These are phyloP conservation scores for Sugiyamaella marilandica DNA, from an alignment of 805 yeast species.

Conservation along the genomic window DNA sequence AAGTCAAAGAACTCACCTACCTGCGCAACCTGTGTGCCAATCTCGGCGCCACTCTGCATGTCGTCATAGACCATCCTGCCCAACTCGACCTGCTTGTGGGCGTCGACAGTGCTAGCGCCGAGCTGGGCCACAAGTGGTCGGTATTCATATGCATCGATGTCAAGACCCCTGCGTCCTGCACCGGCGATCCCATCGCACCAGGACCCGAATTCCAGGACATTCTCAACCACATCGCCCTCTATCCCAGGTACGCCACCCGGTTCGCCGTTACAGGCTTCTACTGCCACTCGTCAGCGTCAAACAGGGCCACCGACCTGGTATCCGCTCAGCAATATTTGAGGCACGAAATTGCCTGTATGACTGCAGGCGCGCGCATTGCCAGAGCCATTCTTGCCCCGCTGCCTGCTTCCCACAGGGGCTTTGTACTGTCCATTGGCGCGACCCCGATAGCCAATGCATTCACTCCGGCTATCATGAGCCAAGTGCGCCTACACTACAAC, in stretches of 20 bases:
- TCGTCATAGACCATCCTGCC: conserved; percentile 56
- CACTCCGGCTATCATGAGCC: not conserved
- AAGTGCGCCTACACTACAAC: conserved; percentile 34
- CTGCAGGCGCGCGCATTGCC: not conserved
- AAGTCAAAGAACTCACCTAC: conserved; percentile 31
- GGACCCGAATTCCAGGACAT: conserved; percentile 3
- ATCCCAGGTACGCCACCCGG: not conserved
- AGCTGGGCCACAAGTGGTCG: conserved; percentile 42
- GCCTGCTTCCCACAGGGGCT: conserved; percentile 36
- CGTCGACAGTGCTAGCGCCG: not conserved
- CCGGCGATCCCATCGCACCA: not conserved
- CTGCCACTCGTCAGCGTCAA: conserved; percentile 71
- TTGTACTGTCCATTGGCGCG: conserved; percentile 68
- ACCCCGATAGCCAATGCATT: conserved; percentile 68
- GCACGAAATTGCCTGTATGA: not conserved
- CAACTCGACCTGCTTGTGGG: conserved; percentile 46
- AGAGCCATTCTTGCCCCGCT: conserved; percentile 1
- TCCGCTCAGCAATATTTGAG: not conserved
- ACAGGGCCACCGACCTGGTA: not conserved
- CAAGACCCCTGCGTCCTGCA: conserved; percentile 54
- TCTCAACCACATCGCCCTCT: conserved; percentile 1
- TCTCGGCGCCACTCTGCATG: conserved; percentile 17
- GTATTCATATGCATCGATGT: conserved; percentile 61
- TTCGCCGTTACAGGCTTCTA: conserved; percentile 48
- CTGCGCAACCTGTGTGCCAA: conserved; percentile 38